Conservation (phyloP, 2,329 filamentous ascomycete genomes). For the Capronia epimyces region DNA sequence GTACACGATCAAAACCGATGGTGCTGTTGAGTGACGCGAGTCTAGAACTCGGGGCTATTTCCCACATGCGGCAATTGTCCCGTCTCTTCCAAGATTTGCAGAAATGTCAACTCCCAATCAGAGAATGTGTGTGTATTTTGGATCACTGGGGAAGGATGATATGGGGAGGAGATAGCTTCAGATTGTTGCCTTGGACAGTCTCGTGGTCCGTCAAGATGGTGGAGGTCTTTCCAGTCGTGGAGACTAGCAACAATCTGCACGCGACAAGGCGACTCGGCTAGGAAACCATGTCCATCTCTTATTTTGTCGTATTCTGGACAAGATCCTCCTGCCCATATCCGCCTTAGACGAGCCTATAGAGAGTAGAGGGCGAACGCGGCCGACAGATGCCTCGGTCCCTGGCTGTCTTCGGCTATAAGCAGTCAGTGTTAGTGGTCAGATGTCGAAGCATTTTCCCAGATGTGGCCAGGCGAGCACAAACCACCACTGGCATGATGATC, state of each 20-base stretch:
- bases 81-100: background rate
- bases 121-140: too few species aligned
- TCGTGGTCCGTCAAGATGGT: too few species aligned
- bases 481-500: background rate
- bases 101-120: background rate
- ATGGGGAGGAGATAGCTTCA: too few species aligned
- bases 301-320: background rate
- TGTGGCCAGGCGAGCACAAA: background rate
- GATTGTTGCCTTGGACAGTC: too few species aligned
- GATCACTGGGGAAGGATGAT: too few species aligned
- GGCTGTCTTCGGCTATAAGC: slow-evolving; percentile 4
- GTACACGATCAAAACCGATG: background rate
- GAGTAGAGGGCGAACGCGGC: background rate
- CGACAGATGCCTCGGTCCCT: slow-evolving; percentile 9
- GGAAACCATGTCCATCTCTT: background rate
- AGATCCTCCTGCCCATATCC: background rate
- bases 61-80: background rate
- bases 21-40: background rate
- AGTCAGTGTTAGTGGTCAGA: background rate
- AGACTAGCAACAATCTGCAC: background rate
- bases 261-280: background rate
- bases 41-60: background rate
- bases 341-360: too few species aligned
- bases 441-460: background rate
- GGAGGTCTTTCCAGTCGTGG: background rate